These are phyloP conservation scores for Phyllosticta citribraziliensis DNA, from an alignment of 2,329 filamentous ascomycete species.

Conservation along the genomic window DNA sequence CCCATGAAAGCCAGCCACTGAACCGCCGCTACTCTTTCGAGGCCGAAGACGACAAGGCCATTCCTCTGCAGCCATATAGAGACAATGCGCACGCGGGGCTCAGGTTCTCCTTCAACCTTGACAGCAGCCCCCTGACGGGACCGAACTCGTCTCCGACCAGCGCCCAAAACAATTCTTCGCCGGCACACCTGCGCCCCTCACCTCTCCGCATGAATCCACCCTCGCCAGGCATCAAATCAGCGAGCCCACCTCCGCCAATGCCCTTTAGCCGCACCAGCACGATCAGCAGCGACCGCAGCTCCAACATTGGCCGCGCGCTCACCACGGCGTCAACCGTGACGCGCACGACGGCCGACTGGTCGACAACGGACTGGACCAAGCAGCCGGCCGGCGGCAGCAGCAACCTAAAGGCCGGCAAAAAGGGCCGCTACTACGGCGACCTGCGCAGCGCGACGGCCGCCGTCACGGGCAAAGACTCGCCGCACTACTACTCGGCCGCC, in stretches of 20 bases:
- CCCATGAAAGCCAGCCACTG: neutral
- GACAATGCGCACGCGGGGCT: neutral
- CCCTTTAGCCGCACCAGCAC: neutral
- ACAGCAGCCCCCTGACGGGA: neutral
- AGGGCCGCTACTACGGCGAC: slow-evolving; percentile 35
- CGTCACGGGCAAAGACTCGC: slow-evolving; percentile 20
- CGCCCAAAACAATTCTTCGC: slow-evolving; percentile 19
- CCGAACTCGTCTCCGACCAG: neutral
- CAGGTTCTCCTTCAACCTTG: neutral
- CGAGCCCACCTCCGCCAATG: slow-evolving; percentile 2
- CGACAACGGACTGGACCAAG: slow-evolving; percentile 15
- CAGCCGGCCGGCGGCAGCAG: slow-evolving; percentile 5
- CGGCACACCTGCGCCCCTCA: slow-evolving; percentile 24
- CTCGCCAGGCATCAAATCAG: slow-evolving; percentile 24
- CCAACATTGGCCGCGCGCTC: slow-evolving; percentile 19
- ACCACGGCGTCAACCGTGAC: slow-evolving; percentile 20
- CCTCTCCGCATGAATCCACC: slow-evolving; percentile 41
- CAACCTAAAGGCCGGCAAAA: neutral
- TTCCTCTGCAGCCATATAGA: neutral
- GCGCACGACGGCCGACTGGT: slow-evolving; percentile 15
- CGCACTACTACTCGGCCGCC: neutral
- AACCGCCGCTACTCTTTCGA: slow-evolving; percentile 7
- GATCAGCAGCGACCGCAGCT: slow-evolving; percentile 8
- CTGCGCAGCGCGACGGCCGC: slow-evolving; percentile 33
- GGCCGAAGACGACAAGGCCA: slow-evolving; percentile 3